Evolutionary conservation across 192 early-diverging fungal genomes (phyloP).

Genomic region (Coemansia pectinata): DNA sequence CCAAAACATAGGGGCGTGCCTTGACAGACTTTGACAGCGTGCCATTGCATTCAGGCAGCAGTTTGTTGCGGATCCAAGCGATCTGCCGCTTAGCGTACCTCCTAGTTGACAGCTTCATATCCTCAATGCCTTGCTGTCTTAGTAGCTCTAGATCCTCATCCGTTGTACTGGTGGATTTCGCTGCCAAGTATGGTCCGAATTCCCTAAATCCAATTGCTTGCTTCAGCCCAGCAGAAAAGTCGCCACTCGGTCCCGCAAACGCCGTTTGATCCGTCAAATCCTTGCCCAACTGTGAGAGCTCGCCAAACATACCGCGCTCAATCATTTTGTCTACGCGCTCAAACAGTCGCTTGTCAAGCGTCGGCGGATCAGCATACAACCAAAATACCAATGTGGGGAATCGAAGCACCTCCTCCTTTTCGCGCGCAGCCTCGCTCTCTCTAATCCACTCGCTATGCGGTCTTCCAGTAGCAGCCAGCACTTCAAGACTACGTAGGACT

Average conservation of each 20-base stretch:
- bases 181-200: slow-evolving; percentile 71
- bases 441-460: slow-evolving; percentile 73
- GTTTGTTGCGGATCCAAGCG: slow-evolving; percentile 53
- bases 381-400: slow-evolving; percentile 82
- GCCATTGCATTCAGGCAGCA: slow-evolving; percentile 41
- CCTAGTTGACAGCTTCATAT: slow-evolving; percentile 86
- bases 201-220: slow-evolving; percentile 82
- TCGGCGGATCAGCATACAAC: slow-evolving; percentile 72
- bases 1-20: slow-evolving; percentile 63
- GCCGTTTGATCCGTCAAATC: slow-evolving; percentile 8
- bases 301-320: slow-evolving; percentile 57
- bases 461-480: slow-evolving; percentile 72
- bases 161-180: neutral
- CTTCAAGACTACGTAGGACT: slow-evolving; percentile 83
- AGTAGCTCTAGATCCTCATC: slow-evolving; percentile 31
- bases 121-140: slow-evolving; percentile 62
- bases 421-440: slow-evolving; percentile 61
- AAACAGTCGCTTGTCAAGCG: slow-evolving; percentile 78
- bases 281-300: slow-evolving; percentile 46
- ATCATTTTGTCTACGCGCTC: slow-evolving; percentile 89
- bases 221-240: slow-evolving; percentile 21
- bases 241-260: slow-evolving; percentile 2
- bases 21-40: slow-evolving; percentile 28
- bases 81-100: slow-evolving; percentile 76
- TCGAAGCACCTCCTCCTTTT: slow-evolving; percentile 52